These are phyloP conservation scores for Dictyostelium intermedium DNA, from an alignment of 78 protist species.

Conservation along the genomic window DNA sequence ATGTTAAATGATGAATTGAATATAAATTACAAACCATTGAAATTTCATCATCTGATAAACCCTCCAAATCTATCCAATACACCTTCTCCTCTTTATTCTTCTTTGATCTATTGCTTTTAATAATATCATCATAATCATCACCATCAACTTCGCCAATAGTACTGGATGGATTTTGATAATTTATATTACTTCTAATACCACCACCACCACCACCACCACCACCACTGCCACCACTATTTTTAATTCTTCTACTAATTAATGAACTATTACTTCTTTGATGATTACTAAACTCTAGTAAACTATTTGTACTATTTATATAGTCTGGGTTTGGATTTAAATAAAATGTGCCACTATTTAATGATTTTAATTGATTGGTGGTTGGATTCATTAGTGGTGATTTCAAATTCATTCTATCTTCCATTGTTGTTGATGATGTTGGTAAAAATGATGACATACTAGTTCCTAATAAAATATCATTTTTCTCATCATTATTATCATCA, in stretches of 20 bases:
- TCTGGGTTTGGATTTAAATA: background rate
- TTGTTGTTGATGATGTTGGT: background rate
- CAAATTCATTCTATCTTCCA: background rate
- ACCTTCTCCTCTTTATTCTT: background rate
- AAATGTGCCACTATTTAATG: background rate
- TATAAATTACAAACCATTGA: background rate
- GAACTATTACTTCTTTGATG: background rate
- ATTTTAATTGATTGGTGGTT: background rate
- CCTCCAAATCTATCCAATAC: conserved; percentile 46
- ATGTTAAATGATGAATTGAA: conserved; percentile 30
- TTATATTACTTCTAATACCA: no score
- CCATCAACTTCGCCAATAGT: background rate
- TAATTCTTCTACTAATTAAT: background rate
- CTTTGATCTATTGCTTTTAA: background rate
- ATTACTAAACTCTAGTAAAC: background rate
- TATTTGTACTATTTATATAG: background rate
- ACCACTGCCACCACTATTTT: background rate
- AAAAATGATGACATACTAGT: background rate
- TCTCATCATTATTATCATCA: background rate
- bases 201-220: background rate
- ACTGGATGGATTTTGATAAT: background rate
- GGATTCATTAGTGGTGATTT: background rate
- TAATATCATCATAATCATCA: background rate
- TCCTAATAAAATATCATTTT: background rate
- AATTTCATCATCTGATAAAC: conserved; percentile 32